Conservation (phyloP, 1,284 basidiomycete species). For the Trichosporon faecale region DNA sequence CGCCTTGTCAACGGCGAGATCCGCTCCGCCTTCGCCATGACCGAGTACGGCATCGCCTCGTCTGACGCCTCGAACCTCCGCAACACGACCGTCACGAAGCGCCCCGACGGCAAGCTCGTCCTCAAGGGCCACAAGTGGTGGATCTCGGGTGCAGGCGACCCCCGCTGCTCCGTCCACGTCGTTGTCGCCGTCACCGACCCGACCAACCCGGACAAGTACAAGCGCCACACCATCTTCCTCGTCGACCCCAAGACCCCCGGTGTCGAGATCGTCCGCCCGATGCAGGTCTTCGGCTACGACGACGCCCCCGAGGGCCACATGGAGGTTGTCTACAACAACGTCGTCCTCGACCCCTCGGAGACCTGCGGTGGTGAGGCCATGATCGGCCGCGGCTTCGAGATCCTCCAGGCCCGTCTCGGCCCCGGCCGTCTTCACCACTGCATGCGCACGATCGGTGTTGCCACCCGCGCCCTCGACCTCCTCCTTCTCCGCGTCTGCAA, state of each 20-base stretch:
- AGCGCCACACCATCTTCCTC: slow-evolving; percentile 89
- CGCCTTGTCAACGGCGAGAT: slow-evolving; percentile 89
- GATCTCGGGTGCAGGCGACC: slow-evolving; percentile 96
- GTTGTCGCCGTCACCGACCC: slow-evolving; percentile 65
- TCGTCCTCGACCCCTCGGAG: slow-evolving; percentile 67
- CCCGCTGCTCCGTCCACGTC: slow-evolving; percentile 81
- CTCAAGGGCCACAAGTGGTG: slow-evolving; percentile 99
- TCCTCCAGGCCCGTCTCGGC: slow-evolving; percentile 94
- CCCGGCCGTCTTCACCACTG: slow-evolving; percentile 97
- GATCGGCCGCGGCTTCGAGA: slow-evolving; percentile 93
- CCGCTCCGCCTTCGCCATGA: slow-evolving; percentile 92
- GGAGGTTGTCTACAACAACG: slow-evolving; percentile 91
- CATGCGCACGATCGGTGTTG: slow-evolving; percentile 93
- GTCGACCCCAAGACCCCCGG: slow-evolving; percentile 84
- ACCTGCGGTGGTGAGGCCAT: slow-evolving; percentile 58
- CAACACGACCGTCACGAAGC: slow-evolving; percentile 72
- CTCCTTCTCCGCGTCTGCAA: slow-evolving; percentile 92
- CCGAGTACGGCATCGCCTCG: slow-evolving; percentile 84
- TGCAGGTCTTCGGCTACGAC: slow-evolving; percentile 91
- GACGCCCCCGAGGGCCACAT: slow-evolving; percentile 95
- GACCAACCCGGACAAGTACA: slow-evolving; percentile 56
- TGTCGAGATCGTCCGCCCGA: slow-evolving; percentile 82
- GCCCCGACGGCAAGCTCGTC: slow-evolving; percentile 77
- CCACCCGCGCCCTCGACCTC: slow-evolving; percentile 77
- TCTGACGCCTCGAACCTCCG: slow-evolving; percentile 95